Evolutionary conservation across 2,329 filamentous ascomycete species (phyloP).

Genomic region (Fusarium tupiense): DNA sequence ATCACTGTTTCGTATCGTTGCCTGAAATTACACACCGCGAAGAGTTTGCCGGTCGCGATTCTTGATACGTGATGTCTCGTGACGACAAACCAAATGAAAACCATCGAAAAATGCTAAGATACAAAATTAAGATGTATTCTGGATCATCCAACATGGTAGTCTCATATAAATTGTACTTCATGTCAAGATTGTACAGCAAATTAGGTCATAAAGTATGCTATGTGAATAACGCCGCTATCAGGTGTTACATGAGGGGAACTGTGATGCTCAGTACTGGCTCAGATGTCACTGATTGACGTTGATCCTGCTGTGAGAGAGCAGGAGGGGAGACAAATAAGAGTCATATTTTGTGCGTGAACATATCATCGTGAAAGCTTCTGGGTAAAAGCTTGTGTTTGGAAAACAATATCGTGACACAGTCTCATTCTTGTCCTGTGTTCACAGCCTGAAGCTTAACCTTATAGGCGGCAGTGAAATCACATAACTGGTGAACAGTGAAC

Average conservation of each 20-base stretch:
- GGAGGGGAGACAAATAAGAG: too few species aligned
- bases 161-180: fast-evolving
- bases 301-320: fast-evolving
- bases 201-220: too few species aligned
- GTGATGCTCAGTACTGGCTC: too few species aligned
- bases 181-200: neutral
- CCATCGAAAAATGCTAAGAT: fast-evolving
- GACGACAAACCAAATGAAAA: fast-evolving
- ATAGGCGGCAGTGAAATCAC: fast-evolving
- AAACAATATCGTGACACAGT: neutral
- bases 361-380: neutral
- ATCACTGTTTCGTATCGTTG: neutral
- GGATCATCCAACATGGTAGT: neutral
- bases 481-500: neutral
- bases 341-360: too few species aligned
- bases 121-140: fast-evolving
- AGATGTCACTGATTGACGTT: too few species aligned
- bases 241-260: fast-evolving
- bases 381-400: fast-evolving
- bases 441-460: neutral
- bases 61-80: fast-evolving
- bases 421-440: neutral
- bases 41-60: neutral
- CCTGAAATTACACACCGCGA: fast-evolving
- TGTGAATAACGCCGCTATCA: too few species aligned